Conservation (phyloP, 1,139 yeast genomes). For the Yamadazyma aaseri region DNA sequence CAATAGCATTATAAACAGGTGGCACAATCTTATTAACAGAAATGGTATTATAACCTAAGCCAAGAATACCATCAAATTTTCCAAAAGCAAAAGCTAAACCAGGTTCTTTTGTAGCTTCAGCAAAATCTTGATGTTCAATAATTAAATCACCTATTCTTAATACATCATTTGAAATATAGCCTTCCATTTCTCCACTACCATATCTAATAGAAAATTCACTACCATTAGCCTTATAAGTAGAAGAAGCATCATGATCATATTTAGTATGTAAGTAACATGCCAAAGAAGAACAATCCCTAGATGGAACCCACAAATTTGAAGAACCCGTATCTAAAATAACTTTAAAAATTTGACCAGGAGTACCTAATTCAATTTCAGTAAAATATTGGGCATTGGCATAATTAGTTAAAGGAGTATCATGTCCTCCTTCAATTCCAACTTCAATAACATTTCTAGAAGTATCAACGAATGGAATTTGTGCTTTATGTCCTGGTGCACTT, state of each 20-base stretch:
- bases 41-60: slow-evolving; percentile 89
- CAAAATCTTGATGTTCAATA: slow-evolving; percentile 87
- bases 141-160: slow-evolving; percentile 78
- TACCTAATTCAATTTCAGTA: slow-evolving; percentile 85
- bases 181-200: slow-evolving; percentile 91
- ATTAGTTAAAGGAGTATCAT: slow-evolving; percentile 82
- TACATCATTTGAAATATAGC: slow-evolving; percentile 84
- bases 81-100: slow-evolving; percentile 98
- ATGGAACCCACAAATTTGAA: slow-evolving; percentile 95
- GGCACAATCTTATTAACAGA: slow-evolving; percentile 88
- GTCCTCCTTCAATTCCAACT: slow-evolving; percentile 28
- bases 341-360: slow-evolving; percentile 90
- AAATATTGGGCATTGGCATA: slow-evolving; percentile 93
- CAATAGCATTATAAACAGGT: slow-evolving; percentile 86
- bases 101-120: slow-evolving; percentile 96
- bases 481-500: slow-evolving; percentile 20
- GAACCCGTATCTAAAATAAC: slow-evolving; percentile 94
- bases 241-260: slow-evolving; percentile 78
- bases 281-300: slow-evolving; percentile 81
- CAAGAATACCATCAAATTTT: slow-evolving; percentile 94
- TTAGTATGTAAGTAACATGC: slow-evolving; percentile 93
- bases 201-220: slow-evolving; percentile 79
- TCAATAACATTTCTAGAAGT: slow-evolving; percentile 5
- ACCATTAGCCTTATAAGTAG: slow-evolving; percentile 84
- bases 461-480: slow-evolving; percentile 48